Evolutionary conservation across 2,329 filamentous ascomycete species (phyloP).

Genomic region (Aureobasidium pullulans): DNA sequence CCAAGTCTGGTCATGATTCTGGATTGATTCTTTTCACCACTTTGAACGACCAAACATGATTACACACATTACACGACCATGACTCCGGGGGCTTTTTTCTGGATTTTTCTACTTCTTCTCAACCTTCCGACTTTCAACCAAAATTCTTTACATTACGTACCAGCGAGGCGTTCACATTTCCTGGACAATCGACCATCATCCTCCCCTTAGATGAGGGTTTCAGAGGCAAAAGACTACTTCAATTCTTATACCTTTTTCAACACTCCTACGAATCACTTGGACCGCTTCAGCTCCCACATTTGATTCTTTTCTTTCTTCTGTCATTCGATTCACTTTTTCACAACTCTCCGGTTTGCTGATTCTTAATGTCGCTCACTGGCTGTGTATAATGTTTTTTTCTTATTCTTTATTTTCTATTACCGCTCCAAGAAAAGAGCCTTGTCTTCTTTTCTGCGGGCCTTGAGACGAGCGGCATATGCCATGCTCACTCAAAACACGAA

Average conservation of each 20-base stretch:
- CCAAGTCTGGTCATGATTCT: constrained; percentile 14
- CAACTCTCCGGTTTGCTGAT: background rate
- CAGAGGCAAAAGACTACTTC: background rate
- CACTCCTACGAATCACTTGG: background rate
- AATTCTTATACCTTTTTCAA: background rate
- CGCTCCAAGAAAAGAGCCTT: background rate
- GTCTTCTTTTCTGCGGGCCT: background rate
- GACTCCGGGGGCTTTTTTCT: background rate
- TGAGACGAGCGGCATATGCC: too few species aligned
- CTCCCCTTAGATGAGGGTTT: background rate
- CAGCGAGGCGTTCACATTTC: constrained; percentile 2
- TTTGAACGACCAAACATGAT: background rate
- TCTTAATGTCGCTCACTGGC: background rate
- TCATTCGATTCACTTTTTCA: background rate
- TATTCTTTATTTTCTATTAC: background rate
- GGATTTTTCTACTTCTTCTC: background rate
- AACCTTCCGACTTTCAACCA: background rate
- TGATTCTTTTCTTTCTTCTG: background rate
- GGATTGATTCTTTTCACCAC: background rate
- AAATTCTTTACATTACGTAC: background rate
- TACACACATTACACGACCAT: background rate
- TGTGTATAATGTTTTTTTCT: background rate
- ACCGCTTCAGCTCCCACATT: background rate
- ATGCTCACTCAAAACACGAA: too few species aligned
- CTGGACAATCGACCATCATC: background rate